Evolutionary conservation across 176 grass and related monocot genomes (phyloP), one percentile per base, ranked within the genome.

Genomic region (Aegilops speltoides): DNA sequence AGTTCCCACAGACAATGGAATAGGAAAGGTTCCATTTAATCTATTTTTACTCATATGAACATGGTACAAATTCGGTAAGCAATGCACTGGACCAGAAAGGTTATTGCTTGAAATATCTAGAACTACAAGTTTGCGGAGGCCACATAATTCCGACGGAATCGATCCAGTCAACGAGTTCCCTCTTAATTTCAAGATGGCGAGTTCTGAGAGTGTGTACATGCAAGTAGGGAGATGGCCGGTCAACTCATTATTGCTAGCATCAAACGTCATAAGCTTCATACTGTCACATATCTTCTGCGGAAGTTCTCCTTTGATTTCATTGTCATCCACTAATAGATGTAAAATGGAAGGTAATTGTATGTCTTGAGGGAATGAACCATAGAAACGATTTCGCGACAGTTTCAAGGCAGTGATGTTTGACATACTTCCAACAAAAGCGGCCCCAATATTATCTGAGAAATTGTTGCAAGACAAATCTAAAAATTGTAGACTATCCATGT

Each of bases 401-500:
- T 36, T 36, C 34, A 36, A 7, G 34, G 6, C 34, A 36, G 34
- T 14, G 29, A 50, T 19, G 28, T 3, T 10, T 9, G 66, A 45
- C 15, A 80, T 29, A 57, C 4, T 25, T 74, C 32, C 26, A 73
- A 5, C 1, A 2, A 79, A 76, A 60, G 36, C 28, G 23, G 59
- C 48, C 5, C 17, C 25, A 41, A 89, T 64, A 14, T 66, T 1
- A 83, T 88, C 82, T 1, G 14, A 56, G 15, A 89, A 57, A 12
- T 85, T 89, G 31, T 89, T 89, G 50, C 68, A 37, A 10, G 82
- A 85, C 17, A 89, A 71, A 11, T 89, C 87, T 38, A 85, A 79
- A 63, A 1, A 3, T 10, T 19, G 4, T 57, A 89, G 77, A 61
- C 37, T 36, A 26, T 78, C 2, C 38, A 89, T 34, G 26, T 81